Evolutionary conservation across 2,329 filamentous ascomycete species (phyloP).

Genomic region (Phialocephala subalpina): DNA sequence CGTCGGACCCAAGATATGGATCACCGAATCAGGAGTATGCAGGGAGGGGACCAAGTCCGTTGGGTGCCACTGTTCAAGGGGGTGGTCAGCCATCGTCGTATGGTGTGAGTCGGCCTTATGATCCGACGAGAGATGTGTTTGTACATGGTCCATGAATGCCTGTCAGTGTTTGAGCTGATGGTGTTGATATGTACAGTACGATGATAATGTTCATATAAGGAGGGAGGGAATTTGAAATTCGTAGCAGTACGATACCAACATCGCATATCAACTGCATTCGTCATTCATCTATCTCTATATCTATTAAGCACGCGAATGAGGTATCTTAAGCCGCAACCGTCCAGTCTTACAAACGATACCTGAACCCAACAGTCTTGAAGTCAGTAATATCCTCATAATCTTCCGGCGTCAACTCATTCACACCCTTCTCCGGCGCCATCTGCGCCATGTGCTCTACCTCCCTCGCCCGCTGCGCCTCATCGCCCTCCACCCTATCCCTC

Average conservation of each 20-base stretch:
- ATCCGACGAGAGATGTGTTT: not conserved
- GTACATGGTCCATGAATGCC: not conserved
- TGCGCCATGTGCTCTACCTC: slow-evolving; percentile 42
- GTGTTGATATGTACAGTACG: not conserved
- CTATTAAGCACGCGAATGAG: not conserved
- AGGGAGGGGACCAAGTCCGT: not conserved
- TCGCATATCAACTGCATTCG: not conserved
- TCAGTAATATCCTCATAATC: slow-evolving; percentile 67
- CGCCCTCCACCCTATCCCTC: slow-evolving; percentile 22
- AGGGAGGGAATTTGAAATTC: not conserved
- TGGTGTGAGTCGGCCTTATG: not conserved
- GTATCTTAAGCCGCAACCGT: not conserved
- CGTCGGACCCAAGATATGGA: not conserved
- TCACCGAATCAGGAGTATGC: not conserved
- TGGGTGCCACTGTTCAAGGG: not conserved
- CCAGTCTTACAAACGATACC: slow-evolving; percentile 56
- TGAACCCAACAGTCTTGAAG: slow-evolving; percentile 65
- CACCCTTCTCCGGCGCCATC: slow-evolving; percentile 39
- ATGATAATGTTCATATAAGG: not conserved
- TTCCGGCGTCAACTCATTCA: slow-evolving; percentile 49
- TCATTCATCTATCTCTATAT: not conserved
- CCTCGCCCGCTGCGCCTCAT: slow-evolving; percentile 5
- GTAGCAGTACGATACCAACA: not conserved
- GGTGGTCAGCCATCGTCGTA: not conserved
- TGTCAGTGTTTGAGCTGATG: not conserved